These are phyloP conservation scores for Xylariaceae sp. DNA, from an alignment of 2,329 filamentous ascomycete genomes.

Conservation along the genomic window DNA sequence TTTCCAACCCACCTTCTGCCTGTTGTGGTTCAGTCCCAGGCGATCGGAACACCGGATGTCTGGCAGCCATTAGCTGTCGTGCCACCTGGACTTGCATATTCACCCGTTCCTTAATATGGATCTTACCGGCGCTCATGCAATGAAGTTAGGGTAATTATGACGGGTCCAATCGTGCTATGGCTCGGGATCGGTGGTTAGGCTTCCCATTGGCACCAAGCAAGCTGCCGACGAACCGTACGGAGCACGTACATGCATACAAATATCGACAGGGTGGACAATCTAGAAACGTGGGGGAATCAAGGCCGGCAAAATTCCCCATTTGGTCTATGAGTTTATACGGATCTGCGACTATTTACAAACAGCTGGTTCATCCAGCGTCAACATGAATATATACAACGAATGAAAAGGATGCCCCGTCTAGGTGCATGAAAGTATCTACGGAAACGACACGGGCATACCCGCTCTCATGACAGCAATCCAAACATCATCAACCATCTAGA, in stretches of 20 bases:
- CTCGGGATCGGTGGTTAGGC: neutral
- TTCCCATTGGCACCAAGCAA: neutral
- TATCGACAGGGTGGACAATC: neutral
- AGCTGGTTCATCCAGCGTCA: neutral
- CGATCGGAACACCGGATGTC: neutral
- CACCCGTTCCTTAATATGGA: neutral
- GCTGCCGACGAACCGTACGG: neutral
- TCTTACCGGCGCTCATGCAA: neutral
- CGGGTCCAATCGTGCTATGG: neutral
- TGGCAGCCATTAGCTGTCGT: neutral
- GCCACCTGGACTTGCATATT: neutral
- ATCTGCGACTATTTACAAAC: neutral
- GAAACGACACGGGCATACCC: neutral
- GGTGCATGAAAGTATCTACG: neutral
- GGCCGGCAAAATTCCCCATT: neutral
- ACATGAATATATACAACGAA: neutral
- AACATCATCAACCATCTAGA: neutral
- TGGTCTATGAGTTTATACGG: neutral
- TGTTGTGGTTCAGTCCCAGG: neutral
- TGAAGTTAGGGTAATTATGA: neutral
- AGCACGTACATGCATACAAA: neutral
- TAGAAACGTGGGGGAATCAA: neutral
- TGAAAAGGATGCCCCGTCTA: neutral
- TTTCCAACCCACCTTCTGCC: neutral
- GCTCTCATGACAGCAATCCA: neutral